Base-by-base conservation (phyloP, 257 asterid species). In the Cinchona pubescens region DNA sequence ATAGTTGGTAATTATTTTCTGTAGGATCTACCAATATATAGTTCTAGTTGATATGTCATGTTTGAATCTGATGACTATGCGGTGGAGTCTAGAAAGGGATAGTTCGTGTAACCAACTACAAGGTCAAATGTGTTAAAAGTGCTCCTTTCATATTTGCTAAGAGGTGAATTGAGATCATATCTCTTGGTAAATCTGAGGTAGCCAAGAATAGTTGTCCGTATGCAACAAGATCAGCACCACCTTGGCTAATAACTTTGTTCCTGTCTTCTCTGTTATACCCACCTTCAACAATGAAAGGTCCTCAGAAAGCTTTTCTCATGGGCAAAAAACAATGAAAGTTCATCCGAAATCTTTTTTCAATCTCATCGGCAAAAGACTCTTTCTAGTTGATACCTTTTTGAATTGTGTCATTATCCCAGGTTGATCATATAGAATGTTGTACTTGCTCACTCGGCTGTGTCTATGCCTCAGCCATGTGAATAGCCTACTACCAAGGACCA, bases 121-220 rank as follows among this genome's bases (percentile, higher is more conserved):
- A 83, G 86, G 72, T 85, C 83, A 21, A 19, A 72, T 1, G 83
- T 37, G 61, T 75, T 82, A 18, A 80, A 82, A 5, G 88, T 85
- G 55, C 38, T 74, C 68, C 82, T 72, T 3, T 85, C 68, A 25
- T 82, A 78, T 68, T 82, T 73, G 25, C 82, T 82, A 7, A 82
- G 85, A 16, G 40, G 48, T 0, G 83, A 51, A 71, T 78, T 71
- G 43, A 80, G 56, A 75, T 82, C 77, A 55, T 82, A 82, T 76
- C 88, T 64, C 76, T 80, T 1, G 85, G 85, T n/a, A 82, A 79
- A 69, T 85, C 86, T 0, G 83, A 85, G 35, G 78, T 85, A 35
- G 86, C 83, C 80, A 80, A 82, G 82, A 85, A 85, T 45, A 78
- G 37, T 18, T 83, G 74, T 35, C 89, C 87, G 40, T 21, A 82